Conservation (phyloP, 2,329 filamentous ascomycete species). For the Trichoderma aggressivum region DNA sequence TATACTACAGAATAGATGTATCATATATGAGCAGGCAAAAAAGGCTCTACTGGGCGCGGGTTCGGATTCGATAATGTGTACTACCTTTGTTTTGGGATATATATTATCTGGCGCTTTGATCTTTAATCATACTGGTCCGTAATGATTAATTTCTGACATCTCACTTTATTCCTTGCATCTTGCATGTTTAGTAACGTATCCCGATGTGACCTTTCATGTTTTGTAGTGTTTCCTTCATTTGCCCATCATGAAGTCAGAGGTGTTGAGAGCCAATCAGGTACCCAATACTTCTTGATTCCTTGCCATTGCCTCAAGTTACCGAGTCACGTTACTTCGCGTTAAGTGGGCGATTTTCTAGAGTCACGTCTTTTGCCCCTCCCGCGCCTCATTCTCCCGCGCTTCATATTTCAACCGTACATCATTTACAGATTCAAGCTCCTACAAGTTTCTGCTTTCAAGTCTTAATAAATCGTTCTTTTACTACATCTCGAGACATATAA, state of each 20-base stretch:
- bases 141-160: not conserved
- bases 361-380: constrained; percentile 29
- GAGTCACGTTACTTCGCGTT: constrained; percentile 33
- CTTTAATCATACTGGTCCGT: not conserved
- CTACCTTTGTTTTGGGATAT: not conserved
- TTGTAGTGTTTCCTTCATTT: no score
- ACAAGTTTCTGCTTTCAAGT: not conserved
- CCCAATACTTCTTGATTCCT: not conserved
- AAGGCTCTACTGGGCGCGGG: not conserved
- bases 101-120: not conserved
- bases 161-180: not conserved
- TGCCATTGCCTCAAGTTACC: not conserved
- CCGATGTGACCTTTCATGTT: not conserved
- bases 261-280: not conserved
- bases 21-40: not conserved
- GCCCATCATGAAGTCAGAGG: no score
- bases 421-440: not conserved
- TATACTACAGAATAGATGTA: not conserved
- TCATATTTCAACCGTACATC: not conserved
- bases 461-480: no score
- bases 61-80: constrained; percentile 5
- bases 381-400: not conserved
- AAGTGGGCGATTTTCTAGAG: constrained; percentile 22
- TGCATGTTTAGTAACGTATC: not conserved
- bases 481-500: not conserved